These are phyloP conservation scores for Rhizopus delemar DNA, from an alignment of 371 early-diverging fungal genomes.

Conservation along the genomic window DNA sequence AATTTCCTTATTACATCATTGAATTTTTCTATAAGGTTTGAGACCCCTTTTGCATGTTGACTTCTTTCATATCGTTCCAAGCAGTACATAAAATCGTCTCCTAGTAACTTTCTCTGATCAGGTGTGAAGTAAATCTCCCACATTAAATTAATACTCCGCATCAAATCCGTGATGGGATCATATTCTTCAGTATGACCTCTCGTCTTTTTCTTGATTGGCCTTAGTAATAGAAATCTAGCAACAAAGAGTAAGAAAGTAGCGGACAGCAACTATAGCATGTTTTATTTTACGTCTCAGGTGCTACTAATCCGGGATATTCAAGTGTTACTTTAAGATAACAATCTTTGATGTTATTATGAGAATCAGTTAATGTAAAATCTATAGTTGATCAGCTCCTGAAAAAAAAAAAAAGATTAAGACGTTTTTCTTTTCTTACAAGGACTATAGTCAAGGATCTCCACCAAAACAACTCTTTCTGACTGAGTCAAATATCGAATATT, in stretches of 20 bases:
- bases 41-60: not conserved
- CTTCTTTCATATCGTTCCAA: not conserved
- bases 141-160: constrained; percentile 64
- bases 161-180: constrained; percentile 76
- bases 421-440: not conserved
- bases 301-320: constrained; percentile 9
- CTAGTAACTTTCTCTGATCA: constrained; percentile 11
- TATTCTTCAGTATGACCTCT: constrained; percentile 60
- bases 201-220: constrained; percentile 35
- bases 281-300: constrained; percentile 5
- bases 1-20: constrained; percentile 1
- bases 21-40: not conserved
- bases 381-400: not conserved
- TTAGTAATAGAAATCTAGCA: not conserved
- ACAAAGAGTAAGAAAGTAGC: not conserved
- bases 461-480: not conserved
- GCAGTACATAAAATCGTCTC: not conserved
- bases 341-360: not conserved
- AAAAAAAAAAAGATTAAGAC: too few species aligned
- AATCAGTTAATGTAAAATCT: not conserved
- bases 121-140: constrained; percentile 57
- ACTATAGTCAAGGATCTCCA: not conserved
- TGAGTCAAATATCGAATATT: too few species aligned
- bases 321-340: not conserved
- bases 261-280: not conserved